Base-by-base conservation (phyloP, 2,329 filamentous ascomycete species). In the Diaporthe vaccinii region DNA sequence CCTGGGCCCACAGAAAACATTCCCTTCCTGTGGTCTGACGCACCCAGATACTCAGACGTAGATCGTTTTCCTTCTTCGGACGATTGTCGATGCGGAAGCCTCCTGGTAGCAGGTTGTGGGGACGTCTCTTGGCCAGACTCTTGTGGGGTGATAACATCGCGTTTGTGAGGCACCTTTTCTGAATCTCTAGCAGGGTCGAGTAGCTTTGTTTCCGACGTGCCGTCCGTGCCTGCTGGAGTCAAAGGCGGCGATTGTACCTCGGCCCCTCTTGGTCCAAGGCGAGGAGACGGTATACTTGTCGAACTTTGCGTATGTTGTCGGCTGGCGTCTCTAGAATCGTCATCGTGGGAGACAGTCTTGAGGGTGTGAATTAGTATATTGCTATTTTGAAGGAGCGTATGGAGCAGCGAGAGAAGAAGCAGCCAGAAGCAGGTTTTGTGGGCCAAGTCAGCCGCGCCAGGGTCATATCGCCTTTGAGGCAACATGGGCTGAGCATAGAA, bases 241-340 rank as follows among this genome's bases (percentile, higher is more conserved):
- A 98, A 89, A 57, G 95, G 95, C 78, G 96, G 96, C 15, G 96
- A 98, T 79, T 96, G 94, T 85, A 97, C 90, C 74, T 93, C 91
- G 75, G 92, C 91, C 59, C 90, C 86, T 76, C 90, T 89, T 76
- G 94, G 93, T 78, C 92, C 94, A 55, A 91, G 86, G 81, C 89
- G 89, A 41, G 93, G 92, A 74, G 93, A 95, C 76, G 90, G 89
- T 79, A 89, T 90, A 75, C 87, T 87, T 72, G 92, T 92, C 77
- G 93, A 92, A 77, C 85, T 91, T 70, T 91, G 92, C 73, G 92
- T 93, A 55, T 91, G 87, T 74, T 92, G 88, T 76, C 91, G 89
- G 80, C 91, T 93, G 73, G 92, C 87, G 71, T 92, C 91, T 74
- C 86, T 82, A 9, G 89, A 77, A 10, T 75, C 90, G 34, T 88